phyloP scores from a whole-genome alignment of 73 alveolate genomes.

The Blepharisma stoltei region DNA sequence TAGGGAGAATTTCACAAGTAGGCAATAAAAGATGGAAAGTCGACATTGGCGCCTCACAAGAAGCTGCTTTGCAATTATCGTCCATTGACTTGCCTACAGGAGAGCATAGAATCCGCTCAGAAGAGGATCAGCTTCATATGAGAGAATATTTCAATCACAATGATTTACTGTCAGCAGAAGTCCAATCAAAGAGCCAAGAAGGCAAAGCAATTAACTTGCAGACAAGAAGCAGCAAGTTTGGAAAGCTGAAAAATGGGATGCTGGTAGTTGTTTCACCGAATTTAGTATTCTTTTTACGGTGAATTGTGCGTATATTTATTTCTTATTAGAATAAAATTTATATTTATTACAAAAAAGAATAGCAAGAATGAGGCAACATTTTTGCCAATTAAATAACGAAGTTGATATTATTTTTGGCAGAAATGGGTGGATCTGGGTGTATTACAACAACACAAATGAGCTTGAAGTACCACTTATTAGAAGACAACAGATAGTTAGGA shows the following conservation, averaged over 20 bases:
- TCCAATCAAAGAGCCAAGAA: slow-evolving; percentile 34
- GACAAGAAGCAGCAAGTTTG: slow-evolving; percentile 50
- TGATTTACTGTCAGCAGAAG: slow-evolving; percentile 40
- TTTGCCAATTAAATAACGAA: slow-evolving; percentile 22
- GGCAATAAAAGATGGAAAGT: slow-evolving; percentile 57
- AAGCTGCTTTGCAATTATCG: slow-evolving; percentile 52
- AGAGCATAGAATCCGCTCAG: slow-evolving; percentile 48
- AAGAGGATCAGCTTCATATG: slow-evolving; percentile 62
- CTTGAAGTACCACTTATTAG: slow-evolving; percentile 2
- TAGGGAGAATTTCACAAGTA: slow-evolving; percentile 48
- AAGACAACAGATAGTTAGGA: background rate
- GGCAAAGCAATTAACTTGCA: slow-evolving; percentile 51
- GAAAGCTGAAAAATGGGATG: slow-evolving; percentile 53
- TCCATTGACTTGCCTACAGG: slow-evolving; percentile 51
- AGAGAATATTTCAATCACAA: slow-evolving; percentile 44
- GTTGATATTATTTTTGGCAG: slow-evolving; percentile 41
- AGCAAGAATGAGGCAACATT: slow-evolving; percentile 42
- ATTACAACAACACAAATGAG: background rate
- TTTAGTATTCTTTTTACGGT: too few relatives aligned
- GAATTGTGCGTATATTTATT: too few relatives aligned
- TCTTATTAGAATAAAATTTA: too few relatives aligned
- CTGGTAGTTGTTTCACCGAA: slow-evolving; percentile 36
- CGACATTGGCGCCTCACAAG: slow-evolving; percentile 48
- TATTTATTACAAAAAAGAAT: too few relatives aligned
- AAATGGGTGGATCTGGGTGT: slow-evolving; percentile 39